Base-by-base conservation (phyloP, 352 stramenopile genomes). In the Blastocystis sp. region DNA sequence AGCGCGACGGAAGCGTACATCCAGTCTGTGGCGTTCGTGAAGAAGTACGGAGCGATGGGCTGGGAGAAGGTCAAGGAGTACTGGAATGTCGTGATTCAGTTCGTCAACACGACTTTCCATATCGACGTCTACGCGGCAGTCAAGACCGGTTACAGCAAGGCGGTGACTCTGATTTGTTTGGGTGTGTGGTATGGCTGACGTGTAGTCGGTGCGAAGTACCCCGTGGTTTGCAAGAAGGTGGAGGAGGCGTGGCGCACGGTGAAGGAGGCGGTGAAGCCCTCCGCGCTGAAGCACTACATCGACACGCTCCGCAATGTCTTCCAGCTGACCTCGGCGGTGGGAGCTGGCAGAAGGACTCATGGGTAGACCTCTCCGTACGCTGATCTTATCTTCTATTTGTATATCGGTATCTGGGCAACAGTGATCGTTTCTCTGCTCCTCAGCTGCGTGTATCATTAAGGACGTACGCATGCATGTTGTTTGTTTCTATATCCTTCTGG, bases 361-460 rank as follows among this genome's bases (percentile, higher is more conserved):
- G 11, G 17, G 64, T 74, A 74, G 64, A 74, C 42, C 11, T 74
- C 64, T 34, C 34, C 42, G 6, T 74, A 52, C 42, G 64, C 64
- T 10, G 64, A 74, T 9, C 64, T 74, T 34, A 24, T 74, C 7
- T 74, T 74, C 64, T 74, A 54, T 28, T 43, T 11, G 24, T 74
- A 52, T 74, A n/a, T 74, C 28, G 17, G 34, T 74, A 21, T 52
- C 45, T 74, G 64, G 64, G 34, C 34, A 1, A 52, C 34, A 19
- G 24, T 74, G 64, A 24, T 74, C 40, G 64, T 74, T 7, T 24
- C 64, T 74, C 42, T 21, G 17, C 10, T 74, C 21, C 21, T 74
- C 45, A 11, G 24, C 9, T 43, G 34, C 21, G 3, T 38, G 48
- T 57, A 57, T 57, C 48, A 57, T 14, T 57, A 57, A 57, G 48